Percentiles rank a stretch among this genome's conserved stretches.
Conservation (phyloP, 78 protist species). For the Chrysochromulina parva region DNA sequence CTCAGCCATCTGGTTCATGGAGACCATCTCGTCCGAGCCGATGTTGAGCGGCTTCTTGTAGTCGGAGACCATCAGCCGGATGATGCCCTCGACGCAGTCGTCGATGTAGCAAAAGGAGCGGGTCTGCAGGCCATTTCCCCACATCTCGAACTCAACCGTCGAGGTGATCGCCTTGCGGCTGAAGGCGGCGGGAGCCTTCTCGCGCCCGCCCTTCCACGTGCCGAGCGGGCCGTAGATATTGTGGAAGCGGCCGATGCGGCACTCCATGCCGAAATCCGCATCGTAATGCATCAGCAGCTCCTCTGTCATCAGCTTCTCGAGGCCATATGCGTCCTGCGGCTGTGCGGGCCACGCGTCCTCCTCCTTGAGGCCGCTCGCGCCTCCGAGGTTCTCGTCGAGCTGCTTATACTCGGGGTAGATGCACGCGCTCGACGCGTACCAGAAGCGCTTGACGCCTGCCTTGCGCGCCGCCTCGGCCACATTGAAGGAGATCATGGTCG, state of each 20-base stretch:
- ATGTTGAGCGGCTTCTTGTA: conserved; percentile 75
- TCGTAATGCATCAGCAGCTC: conserved; percentile 66
- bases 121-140: conserved; percentile 89
- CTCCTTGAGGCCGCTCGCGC: conserved; percentile 65
- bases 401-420: conserved; percentile 80
- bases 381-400: conserved; percentile 34
- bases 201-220: conserved; percentile 89
- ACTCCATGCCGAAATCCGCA: conserved; percentile 60
- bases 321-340: conserved; percentile 88
- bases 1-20: conserved; percentile 78
- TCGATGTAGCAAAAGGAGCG: conserved; percentile 77
- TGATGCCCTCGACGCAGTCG: conserved; percentile 70
- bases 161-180: conserved; percentile 70
- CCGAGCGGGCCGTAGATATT: conserved; percentile 88
- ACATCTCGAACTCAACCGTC: conserved; percentile 69
- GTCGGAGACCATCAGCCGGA: conserved; percentile 56
- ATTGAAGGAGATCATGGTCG: conserved; percentile 71
- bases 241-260: conserved; percentile 75
- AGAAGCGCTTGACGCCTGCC: conserved; percentile 47
- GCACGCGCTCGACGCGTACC: conserved; percentile 82
- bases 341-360: conserved; percentile 83
- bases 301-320: conserved; percentile 82
- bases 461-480: conserved; percentile 71
- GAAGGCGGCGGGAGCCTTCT: conserved; percentile 91
- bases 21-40: conserved; percentile 75